Evolutionary conservation across 768 basidiomycete species (phyloP).

Genomic region (Amanita subjunquillea): DNA sequence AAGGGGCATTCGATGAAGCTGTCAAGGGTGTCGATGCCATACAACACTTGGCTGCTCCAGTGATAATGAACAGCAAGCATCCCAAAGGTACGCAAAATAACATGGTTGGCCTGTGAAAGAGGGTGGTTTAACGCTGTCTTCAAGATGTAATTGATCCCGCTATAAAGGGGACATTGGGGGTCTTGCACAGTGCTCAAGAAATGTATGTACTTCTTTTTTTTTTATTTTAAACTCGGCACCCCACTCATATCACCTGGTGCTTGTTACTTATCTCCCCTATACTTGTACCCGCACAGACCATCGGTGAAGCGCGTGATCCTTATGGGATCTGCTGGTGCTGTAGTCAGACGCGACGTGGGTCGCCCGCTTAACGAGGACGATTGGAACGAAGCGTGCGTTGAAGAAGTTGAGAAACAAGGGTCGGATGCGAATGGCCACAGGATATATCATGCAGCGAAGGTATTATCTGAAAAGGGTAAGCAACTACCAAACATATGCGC

Average conservation of each 20-base stretch:
- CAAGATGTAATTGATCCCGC: conserved; percentile 62
- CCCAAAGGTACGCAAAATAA: conserved; percentile 19
- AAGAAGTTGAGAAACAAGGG: conserved; percentile 37
- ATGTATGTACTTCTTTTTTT: conserved; percentile 26
- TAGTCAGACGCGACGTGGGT: conserved; percentile 19
- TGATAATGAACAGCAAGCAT: conserved; percentile 32
- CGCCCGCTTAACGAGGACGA: conserved; percentile 32
- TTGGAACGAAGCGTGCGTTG: conserved; percentile 48
- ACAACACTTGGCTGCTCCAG: conserved; percentile 59
- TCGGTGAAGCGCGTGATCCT: conserved; percentile 58
- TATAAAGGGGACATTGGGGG: conserved; percentile 54
- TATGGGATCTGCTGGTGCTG: conserved; percentile 50
- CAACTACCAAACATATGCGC: neutral
- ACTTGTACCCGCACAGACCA: conserved; percentile 5
- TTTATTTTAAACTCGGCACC: no score
- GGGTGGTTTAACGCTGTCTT: neutral
- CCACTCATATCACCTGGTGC: neutral
- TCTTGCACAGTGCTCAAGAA: conserved; percentile 49
- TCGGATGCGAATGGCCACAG: conserved; percentile 21
- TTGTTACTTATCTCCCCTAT: no score
- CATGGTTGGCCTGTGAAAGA: neutral
- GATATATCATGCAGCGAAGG: conserved; percentile 61
- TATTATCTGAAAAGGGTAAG: conserved; percentile 48
- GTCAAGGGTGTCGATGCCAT: conserved; percentile 70
- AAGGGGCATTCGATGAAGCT: conserved; percentile 68